Base-by-base conservation (phyloP, 345 rosid genomes). In the Brassica incana region DNA sequence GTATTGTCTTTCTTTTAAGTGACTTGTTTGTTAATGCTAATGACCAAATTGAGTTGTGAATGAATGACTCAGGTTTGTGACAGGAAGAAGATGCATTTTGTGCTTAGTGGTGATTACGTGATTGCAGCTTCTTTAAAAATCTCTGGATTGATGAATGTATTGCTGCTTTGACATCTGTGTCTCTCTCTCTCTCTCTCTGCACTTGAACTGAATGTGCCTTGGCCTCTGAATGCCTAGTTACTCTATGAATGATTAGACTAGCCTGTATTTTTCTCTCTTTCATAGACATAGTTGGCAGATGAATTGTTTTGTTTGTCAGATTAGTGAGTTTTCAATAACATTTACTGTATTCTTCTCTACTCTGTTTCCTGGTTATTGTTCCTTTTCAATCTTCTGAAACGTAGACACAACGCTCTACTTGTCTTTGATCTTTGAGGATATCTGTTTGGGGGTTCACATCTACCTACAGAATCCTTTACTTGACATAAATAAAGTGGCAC, bases 51-150 rank as follows among this genome's bases (percentile, higher is more conserved):
- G 86, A 85, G 97, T 77, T 90, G 85, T 88, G 85, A 73, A 82
- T 88, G 94, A 83, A 52, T 52, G 91, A 87, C 86, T 90, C 97
- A 92, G 96, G 97, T 90, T 86, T 88, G 67, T 90, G 88, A 89
- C 90, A 89, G 89, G 89, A 82, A 80, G 97, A 87, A 88, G 97
- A 88, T 92, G 96, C 90, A 89, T 89, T 85, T 88, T 86, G 86
- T 92, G 96, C 88, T 92, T 87, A 90, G 65, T 91, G 91, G 92
- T 92, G 97, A 89, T 86, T 81, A 81, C 88, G 67, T 92, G 92
- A 87, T 81, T 90, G 95, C 95, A 85, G 91, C 86, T 78, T 80
- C 79, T 85, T 73, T 87, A 11, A 78, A 72, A 78, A 72, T 65
- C 88, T 87, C 89, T 90, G 90, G 58, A 52, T 52, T 89, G 91